phyloP scores from a whole-genome alignment of 768 basidiomycete genomes.

The Exsudoporus frostii region DNA sequence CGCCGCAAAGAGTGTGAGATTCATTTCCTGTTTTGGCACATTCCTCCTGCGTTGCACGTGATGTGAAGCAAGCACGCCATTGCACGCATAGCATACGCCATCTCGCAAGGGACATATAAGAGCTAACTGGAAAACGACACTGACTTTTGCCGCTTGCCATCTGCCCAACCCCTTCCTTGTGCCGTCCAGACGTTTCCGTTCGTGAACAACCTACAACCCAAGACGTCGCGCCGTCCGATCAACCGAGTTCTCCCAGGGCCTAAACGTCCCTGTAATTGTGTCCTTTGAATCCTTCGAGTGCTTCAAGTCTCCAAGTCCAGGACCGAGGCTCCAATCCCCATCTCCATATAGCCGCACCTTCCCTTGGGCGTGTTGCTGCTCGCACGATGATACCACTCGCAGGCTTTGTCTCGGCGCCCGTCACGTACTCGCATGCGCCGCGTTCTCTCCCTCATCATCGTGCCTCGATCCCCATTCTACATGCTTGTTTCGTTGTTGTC shows the following conservation, averaged over 20 bases:
- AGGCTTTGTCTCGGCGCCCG: background rate
- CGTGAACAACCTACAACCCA: background rate
- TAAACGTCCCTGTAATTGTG: background rate
- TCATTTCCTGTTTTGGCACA: constrained; percentile 1
- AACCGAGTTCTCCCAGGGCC: background rate
- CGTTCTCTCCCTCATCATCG: too few relatives aligned
- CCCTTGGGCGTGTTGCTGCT: background rate
- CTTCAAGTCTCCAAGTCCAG: background rate
- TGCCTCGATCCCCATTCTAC: too few relatives aligned
- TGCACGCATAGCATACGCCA: constrained; percentile 6
- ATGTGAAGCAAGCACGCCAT: constrained; percentile 34
- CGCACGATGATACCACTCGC: background rate
- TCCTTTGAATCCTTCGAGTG: background rate
- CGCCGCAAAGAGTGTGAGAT: too few relatives aligned
- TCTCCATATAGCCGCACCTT: background rate
- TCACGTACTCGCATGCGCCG: background rate
- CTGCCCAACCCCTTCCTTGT: background rate
- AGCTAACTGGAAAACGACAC: background rate
- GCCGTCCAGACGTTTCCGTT: too few relatives aligned
- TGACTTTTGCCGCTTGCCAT: background rate
- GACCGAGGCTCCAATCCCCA: background rate
- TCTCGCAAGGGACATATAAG: constrained; percentile 22
- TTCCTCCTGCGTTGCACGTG: constrained; percentile 18
- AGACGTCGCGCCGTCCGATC: background rate
- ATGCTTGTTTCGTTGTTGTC: background rate